A percentile compares a stretch with the other conserved stretches of the same genome.
These are phyloP conservation scores for Saraca asoca DNA, from an alignment of 331 rosid genomes.

Conservation along the genomic window DNA sequence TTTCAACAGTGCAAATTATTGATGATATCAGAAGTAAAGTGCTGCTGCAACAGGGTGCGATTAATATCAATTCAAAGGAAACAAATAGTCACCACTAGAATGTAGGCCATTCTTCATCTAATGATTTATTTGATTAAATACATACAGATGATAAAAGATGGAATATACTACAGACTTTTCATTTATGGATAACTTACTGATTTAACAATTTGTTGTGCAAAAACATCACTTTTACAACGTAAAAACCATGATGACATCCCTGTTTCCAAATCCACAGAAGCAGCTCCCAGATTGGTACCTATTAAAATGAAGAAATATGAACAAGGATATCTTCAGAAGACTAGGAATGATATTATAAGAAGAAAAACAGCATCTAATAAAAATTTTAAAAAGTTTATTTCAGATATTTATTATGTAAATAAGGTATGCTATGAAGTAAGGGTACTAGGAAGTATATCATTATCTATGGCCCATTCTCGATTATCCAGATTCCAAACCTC, in stretches of 20 bases:
- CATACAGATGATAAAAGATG: not conserved
- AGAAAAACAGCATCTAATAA: not conserved
- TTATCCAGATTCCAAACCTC: slow-evolving; percentile 20
- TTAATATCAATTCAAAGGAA: no score
- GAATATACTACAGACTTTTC: slow-evolving; percentile 2
- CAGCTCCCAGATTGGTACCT: slow-evolving; percentile 83
- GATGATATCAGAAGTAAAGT: not conserved
- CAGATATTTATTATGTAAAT: slow-evolving; percentile 18
- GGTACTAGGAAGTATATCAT: not conserved
- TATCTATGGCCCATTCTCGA: slow-evolving; percentile 20
- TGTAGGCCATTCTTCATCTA: slow-evolving; percentile 3
- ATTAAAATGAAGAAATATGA: slow-evolving; percentile 30
- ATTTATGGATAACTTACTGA: slow-evolving; percentile 54
- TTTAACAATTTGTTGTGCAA: slow-evolving; percentile 76
- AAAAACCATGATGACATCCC: slow-evolving; percentile 68
- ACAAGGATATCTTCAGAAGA: slow-evolving; percentile 21
- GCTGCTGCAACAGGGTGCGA: not conserved
- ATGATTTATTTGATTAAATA: slow-evolving; percentile 8
- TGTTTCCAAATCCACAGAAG: slow-evolving; percentile 72
- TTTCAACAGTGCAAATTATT: not conserved
- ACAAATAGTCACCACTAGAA: slow-evolving; percentile 15
- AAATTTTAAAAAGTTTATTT: not conserved
- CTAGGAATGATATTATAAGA: slow-evolving; percentile 10
- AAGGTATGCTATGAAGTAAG: slow-evolving; percentile 12
- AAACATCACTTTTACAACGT: slow-evolving; percentile 79